Base-by-base conservation (phyloP, 2,329 filamentous ascomycete species). In the Sporothrix humicola region DNA sequence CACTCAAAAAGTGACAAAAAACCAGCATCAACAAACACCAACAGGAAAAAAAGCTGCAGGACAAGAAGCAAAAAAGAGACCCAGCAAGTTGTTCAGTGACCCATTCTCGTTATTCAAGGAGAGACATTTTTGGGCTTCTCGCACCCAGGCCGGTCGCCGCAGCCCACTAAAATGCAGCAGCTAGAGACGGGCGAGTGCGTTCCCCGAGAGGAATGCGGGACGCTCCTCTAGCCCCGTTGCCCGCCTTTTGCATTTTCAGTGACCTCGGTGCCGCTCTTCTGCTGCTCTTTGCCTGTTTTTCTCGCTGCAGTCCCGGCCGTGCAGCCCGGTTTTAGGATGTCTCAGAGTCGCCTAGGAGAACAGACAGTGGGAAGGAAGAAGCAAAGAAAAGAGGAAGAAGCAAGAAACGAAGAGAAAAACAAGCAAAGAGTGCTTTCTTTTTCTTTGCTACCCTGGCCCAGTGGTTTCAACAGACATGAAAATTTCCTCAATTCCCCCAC, bases 321-420 rank as follows among this genome's bases (percentile, higher is more conserved):
- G 15, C 26, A 42, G 58, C 31, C 58, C 58, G 31, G 59, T 63
- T 63, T 63, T 42, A 44, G 2, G 59, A 5, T 66, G 61, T 66
- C 42, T 66, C 59, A 65, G 59, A 20, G 37, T 46, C n/a, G 58
- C 26, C 31, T 61, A 26, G 31, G 58, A 61, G 17, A 46, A 20
- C 17, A 26, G 13, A 42, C 31, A 56, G 20, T 12, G 15, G 20
- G 52, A 56, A 56, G 26, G 23, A 61, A 61, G 37, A 61, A 58
- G 23, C 10, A 26, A 42, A 42, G 37, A 37, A 20, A 20, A 48
- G 42, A 48, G 44, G 31, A 37, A 26, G 1, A 26, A 26, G n/a
- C 23, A 3, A 26, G 23, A 26, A 26, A 26, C 23, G 23, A 26
- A 26, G 23, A 26, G 23, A 26, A 37, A 37, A 37, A 37, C 31